These are phyloP conservation scores for Dactylellina haptotyla DNA, from an alignment of 2,329 filamentous ascomycete genomes.

Conservation along the genomic window DNA sequence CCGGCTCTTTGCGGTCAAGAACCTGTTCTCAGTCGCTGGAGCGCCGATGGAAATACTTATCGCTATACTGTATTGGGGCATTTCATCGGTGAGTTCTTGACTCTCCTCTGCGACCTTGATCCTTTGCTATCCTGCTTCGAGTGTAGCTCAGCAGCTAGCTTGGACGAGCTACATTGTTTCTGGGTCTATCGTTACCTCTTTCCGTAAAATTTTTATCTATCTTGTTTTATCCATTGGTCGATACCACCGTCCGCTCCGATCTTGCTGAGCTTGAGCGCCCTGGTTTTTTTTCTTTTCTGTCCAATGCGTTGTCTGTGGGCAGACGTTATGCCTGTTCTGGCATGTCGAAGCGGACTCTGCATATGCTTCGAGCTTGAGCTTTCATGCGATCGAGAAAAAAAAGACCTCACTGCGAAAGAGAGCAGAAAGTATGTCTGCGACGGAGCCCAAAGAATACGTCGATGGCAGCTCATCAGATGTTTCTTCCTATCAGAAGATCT, in stretches of 20 bases:
- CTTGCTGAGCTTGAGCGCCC: neutral
- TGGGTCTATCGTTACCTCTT: conserved; percentile 27
- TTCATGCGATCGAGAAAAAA: conserved; percentile 45
- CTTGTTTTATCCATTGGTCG: conserved; percentile 34
- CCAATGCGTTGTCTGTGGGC: conserved; percentile 42
- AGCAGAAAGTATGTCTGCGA: neutral
- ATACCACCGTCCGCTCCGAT: conserved; percentile 1
- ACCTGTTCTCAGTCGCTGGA: conserved; percentile 72
- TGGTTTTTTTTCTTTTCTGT: too few species aligned
- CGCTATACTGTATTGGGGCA: conserved; percentile 77
- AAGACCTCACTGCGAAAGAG: neutral
- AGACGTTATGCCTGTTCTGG: conserved; percentile 45
- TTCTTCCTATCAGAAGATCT: conserved; percentile 29
- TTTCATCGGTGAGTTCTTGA: conserved; percentile 64
- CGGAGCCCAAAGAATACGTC: conserved; percentile 19
- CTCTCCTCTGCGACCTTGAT: neutral
- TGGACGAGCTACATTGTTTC: conserved; percentile 11
- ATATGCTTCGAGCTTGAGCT: conserved; percentile 16
- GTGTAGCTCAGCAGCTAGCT: conserved; percentile 7
- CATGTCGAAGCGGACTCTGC: conserved; percentile 43
- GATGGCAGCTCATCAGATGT: too few species aligned
- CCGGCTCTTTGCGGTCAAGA: conserved; percentile 73
- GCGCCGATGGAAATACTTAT: conserved; percentile 78
- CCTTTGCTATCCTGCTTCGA: conserved; percentile 5
- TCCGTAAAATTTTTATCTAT: conserved; percentile 13